phyloP scores from a whole-genome alignment of 768 basidiomycete species.

The Mycena polygramma region DNA sequence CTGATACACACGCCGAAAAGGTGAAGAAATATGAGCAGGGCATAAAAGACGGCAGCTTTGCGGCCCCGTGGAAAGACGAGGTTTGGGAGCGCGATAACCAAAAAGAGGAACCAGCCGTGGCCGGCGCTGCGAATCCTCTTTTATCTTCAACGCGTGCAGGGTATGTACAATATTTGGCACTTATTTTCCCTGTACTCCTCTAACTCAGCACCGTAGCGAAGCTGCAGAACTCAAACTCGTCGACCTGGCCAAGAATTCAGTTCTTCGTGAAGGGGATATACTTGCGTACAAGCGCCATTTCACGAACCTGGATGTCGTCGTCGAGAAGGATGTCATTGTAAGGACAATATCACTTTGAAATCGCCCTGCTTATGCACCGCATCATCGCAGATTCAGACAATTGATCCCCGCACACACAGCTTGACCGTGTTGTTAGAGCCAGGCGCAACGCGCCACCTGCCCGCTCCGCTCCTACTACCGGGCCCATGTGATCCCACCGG shows the following conservation, averaged over 20 bases:
- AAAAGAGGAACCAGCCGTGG: conserved; percentile 19
- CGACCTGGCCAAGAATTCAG: conserved; percentile 58
- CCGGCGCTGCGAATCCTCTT: not conserved
- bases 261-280: conserved; percentile 67
- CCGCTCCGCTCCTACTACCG: conserved; percentile 49
- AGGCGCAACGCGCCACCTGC: conserved; percentile 52
- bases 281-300: conserved; percentile 68
- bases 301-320: conserved; percentile 46
- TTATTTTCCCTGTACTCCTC: conserved; percentile 10
- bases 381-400: conserved; percentile 56
- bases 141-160: conserved; percentile 43
- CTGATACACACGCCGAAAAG: conserved; percentile 56
- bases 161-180: conserved; percentile 39
- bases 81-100: conserved; percentile 65
- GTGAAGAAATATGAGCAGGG: conserved; percentile 59
- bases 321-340: conserved; percentile 73
- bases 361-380: conserved; percentile 8
- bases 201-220: conserved; percentile 43
- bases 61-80: conserved; percentile 76
- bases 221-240: conserved; percentile 60
- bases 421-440: conserved; percentile 60
- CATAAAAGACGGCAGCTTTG: conserved; percentile 58
- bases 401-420: conserved; percentile 56
- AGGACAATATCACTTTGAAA: conserved; percentile 31
- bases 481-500: conserved; percentile 45